Evolutionary conservation across 2,329 filamentous ascomycete genomes (phyloP), one percentile per base, ranked within the genome.

Genomic region (Venturia carpophila): DNA sequence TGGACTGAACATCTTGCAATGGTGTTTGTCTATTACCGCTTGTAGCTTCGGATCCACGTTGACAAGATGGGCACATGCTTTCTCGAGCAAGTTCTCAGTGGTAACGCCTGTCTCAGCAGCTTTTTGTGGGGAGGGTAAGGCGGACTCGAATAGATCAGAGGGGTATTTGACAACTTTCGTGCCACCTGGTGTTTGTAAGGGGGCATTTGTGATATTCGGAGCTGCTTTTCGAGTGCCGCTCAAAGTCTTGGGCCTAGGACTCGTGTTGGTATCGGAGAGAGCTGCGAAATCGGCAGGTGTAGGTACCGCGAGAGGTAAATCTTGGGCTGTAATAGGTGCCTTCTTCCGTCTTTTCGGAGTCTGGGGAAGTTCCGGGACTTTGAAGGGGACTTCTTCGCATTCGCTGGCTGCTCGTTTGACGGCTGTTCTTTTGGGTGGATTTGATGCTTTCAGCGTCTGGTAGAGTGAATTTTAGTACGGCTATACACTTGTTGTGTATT

Each of bases 1-100:
- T 0, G 91, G 84, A 1, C 87, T 89, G 77, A 97, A 97, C 19
- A 94, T 78, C 64, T 81, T 82, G 75, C 93, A 97, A 67, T 84
- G 84, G 72, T 96, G 83, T 66, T 85, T 84, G 66, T 90, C 86
- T 61, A 97, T 85, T 21, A 96, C 75, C 0, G 83, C 79, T 70
- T 85, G 83, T 73, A 97, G 83, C 43, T 87, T 87, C 11, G 86
- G 79, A 70, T 97, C 92, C 5, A 89, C 82, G 19, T 79, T 80
- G 69, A 92, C 82, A 7, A 97, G 79, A 75, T 95, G 88, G 10
- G 83, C 84, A 68, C 87, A 85, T 3, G 91, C 93, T 71, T 91
- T 83, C 52, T 89, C 82, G 2, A 97, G 82, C 19, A 97, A 76
- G 62, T 83, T 90, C 21, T 83, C 84, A 5, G 87, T 90, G n/a